These are phyloP conservation scores for Flaveria sonorensis DNA, from an alignment of 129 eudicot genomes.

Conservation along the genomic window DNA sequence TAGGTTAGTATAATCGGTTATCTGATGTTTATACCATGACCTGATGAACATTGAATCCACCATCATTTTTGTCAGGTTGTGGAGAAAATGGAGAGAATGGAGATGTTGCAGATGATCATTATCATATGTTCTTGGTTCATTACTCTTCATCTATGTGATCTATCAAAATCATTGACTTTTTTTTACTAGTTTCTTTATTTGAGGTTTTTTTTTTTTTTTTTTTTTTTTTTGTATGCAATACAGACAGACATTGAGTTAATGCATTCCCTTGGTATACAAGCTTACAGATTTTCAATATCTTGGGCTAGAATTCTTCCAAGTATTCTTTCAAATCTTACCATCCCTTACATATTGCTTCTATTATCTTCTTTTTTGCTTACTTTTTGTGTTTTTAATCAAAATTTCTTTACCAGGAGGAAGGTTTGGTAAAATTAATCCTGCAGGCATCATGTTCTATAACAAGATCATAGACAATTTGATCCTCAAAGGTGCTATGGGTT, in stretches of 20 bases:
- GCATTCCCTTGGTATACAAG: slow-evolving; percentile 62
- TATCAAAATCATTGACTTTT: neutral
- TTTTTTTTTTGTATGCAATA: neutral
- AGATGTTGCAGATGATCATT: slow-evolving; percentile 77
- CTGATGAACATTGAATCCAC: slow-evolving; percentile 23
- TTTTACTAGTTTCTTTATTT: neutral
- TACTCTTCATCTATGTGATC: neutral
- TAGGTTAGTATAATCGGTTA: slow-evolving; percentile 27
- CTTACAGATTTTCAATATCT: slow-evolving; percentile 77
- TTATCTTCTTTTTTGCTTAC: neutral
- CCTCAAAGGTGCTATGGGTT: slow-evolving; percentile 45
- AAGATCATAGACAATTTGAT: slow-evolving; percentile 59
- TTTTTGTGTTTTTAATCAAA: neutral
- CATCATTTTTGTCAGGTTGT: slow-evolving; percentile 25
- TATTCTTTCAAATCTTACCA: neutral
- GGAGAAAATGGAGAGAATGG: slow-evolving; percentile 45
- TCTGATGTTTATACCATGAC: neutral
- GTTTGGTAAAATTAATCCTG: slow-evolving; percentile 59
- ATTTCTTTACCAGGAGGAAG: slow-evolving; percentile 44
- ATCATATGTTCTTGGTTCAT: slow-evolving; percentile 58
- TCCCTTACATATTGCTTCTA: neutral
- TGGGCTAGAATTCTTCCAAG: slow-evolving; percentile 84
- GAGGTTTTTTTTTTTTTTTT: neutral
- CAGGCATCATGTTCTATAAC: slow-evolving; percentile 62
- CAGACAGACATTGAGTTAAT: slow-evolving; percentile 77